Evolutionary conservation across 163 green algal genomes (phyloP).

Genomic region (Coccomyxa subellipsoidea): DNA sequence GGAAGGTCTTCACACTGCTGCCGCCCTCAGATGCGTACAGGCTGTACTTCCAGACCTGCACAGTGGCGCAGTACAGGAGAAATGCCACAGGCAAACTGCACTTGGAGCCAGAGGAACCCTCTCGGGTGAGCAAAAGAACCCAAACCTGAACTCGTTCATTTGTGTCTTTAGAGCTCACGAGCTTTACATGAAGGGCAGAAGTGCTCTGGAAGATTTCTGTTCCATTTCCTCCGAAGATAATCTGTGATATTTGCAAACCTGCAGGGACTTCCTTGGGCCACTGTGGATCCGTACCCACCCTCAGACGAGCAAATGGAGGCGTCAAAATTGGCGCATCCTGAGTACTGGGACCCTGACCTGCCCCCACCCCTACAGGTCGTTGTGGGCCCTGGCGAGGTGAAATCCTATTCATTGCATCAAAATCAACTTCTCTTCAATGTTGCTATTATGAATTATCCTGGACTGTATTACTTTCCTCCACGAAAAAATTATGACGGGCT

Average conservation of each 20-base stretch:
- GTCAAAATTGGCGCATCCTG: background rate
- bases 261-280: slow-evolving; percentile 36
- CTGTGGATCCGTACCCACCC: slow-evolving; percentile 13
- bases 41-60: slow-evolving; percentile 54
- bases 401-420: too few relatives aligned
- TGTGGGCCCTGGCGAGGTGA: slow-evolving; percentile 44
- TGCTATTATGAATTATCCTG: too few relatives aligned
- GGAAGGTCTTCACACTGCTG: slow-evolving; percentile 78
- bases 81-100: slow-evolving; percentile 6
- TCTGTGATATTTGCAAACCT: too few relatives aligned
- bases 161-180: background rate
- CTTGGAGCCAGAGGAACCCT: slow-evolving; percentile 3
- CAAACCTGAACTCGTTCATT: background rate
- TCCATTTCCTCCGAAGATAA: too few relatives aligned
- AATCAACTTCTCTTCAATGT: too few relatives aligned
- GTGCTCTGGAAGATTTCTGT: too few relatives aligned
- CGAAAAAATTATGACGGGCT: too few relatives aligned
- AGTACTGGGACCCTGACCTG: slow-evolving; percentile 20
- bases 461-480: too few relatives aligned
- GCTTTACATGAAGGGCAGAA: too few relatives aligned
- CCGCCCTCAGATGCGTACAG: slow-evolving; percentile 66
- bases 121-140: background rate
- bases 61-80: slow-evolving; percentile 30
- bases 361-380: slow-evolving; percentile 39
- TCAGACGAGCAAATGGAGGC: background rate